Evolutionary conservation across 164 flowering plant species (phyloP), one percentile per base, ranked within the genome.

Genomic region (Sedum album): DNA sequence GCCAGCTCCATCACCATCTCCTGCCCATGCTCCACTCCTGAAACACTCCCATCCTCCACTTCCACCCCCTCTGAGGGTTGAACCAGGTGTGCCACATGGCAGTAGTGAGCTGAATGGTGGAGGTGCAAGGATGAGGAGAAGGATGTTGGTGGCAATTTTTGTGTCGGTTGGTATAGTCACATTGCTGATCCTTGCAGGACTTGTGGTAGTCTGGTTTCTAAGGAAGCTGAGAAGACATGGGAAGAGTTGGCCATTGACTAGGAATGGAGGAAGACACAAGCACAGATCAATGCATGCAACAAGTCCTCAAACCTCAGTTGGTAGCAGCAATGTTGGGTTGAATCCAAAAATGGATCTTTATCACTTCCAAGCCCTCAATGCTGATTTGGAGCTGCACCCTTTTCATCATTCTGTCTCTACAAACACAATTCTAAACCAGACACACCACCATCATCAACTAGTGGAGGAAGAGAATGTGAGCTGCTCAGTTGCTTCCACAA

Each of bases 291-390:
- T 77, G 79, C 31, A 65, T 70, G 67, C 48, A 39, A 14, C 31
- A 21, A 74, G 69, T 79, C 76, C 83, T 20, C 44, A 70, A 6
- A 78, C 67, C 57, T 69, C 82, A 20, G 71, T 66, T 9, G 79
- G 71, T 68, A 89, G 63, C 31, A 89, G 63, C 42, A 60, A 84
- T 87, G 87, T 85, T 55, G 86, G 85, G 67, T 73, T 80, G 65
- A 91, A 83, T 74, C 84, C 86, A 35, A 81, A 82, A 31, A 79
- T 84, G 48, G 97, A 88, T 70, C 83, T 81, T 39, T 78, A 82
- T 62, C 83, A 84, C 75, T 77, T 85, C 15, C 48, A 81, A 48
- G 70, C 89, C 18, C 23, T 80, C 51, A 82, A 73, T 46, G 66
- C 70, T 38, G 81, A 76, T 71, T 74, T 82, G 53, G 86, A 89